phyloP scores from a whole-genome alignment of 306 rosid genomes.

The Corylus americana region DNA sequence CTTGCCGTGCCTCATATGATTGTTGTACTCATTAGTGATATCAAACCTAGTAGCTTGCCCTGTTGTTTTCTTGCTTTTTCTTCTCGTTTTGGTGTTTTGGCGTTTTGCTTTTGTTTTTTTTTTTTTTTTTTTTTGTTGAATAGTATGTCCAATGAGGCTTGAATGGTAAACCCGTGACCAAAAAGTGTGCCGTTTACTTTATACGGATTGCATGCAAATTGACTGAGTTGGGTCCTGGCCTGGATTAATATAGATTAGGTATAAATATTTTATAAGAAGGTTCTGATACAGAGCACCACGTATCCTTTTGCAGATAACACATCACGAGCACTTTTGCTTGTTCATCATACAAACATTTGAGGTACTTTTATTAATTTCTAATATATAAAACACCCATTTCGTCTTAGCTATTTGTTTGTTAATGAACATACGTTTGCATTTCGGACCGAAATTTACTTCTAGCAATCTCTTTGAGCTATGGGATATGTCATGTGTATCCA shows the following conservation, averaged over 20 bases:
- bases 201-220: background rate
- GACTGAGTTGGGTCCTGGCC: background rate
- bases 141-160: background rate
- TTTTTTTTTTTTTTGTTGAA: too few relatives aligned
- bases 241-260: background rate
- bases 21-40: too few relatives aligned
- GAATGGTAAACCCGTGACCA: background rate
- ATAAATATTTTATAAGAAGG: background rate
- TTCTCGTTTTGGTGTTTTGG: too few relatives aligned
- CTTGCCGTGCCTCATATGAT: too few relatives aligned
- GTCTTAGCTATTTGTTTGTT: background rate
- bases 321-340: background rate
- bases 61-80: too few relatives aligned
- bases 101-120: too few relatives aligned
- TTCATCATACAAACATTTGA: background rate
- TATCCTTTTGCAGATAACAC: background rate
- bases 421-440: background rate
- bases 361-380: background rate
- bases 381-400: background rate
- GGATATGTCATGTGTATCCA: background rate
- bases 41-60: too few relatives aligned
- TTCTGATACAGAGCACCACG: background rate
- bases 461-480: background rate
- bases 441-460: too few relatives aligned
- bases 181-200: background rate